Percentiles rank a stretch among this genome's conserved stretches.
Evolutionary conservation across 176 grass and related monocot genomes (phyloP).

Genomic region (Oryza longistaminata): DNA sequence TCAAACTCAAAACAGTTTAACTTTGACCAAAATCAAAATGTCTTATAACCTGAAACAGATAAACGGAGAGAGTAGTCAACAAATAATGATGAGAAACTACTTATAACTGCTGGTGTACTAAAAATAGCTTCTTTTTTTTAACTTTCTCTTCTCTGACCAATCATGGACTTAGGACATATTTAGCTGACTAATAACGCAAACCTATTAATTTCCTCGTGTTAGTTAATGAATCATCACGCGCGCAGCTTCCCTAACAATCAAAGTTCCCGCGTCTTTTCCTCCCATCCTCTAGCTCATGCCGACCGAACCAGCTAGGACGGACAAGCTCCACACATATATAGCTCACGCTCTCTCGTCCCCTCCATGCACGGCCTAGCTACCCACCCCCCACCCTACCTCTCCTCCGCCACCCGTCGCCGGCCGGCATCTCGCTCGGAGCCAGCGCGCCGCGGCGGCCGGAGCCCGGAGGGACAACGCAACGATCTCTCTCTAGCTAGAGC

Average conservation of each 20-base stretch:
- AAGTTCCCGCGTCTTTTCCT: conserved; percentile 19
- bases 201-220: background rate
- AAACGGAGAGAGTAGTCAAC: no score
- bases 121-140: background rate
- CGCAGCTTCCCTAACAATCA: background rate
- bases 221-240: background rate
- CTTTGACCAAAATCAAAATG: no score
- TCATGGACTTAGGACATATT: conserved; percentile 21
- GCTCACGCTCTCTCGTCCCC: background rate
- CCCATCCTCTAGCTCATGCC: conserved; percentile 11
- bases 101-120: no score
- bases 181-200: background rate
- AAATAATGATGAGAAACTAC: no score
- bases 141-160: background rate
- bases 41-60: no score
- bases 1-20: no score
- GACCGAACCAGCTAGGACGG: background rate
- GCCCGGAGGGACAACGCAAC: conserved; percentile 24
- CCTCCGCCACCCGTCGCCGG: conserved; percentile 22
- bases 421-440: conserved; percentile 27
- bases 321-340: background rate
- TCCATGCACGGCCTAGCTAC: conserved; percentile 26
- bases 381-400: background rate
- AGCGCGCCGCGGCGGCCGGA: conserved; percentile 31
- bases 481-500: background rate